These are phyloP conservation scores for Paracamarosporium sp. DNA, from an alignment of 2,329 filamentous ascomycete genomes.

Conservation along the genomic window DNA sequence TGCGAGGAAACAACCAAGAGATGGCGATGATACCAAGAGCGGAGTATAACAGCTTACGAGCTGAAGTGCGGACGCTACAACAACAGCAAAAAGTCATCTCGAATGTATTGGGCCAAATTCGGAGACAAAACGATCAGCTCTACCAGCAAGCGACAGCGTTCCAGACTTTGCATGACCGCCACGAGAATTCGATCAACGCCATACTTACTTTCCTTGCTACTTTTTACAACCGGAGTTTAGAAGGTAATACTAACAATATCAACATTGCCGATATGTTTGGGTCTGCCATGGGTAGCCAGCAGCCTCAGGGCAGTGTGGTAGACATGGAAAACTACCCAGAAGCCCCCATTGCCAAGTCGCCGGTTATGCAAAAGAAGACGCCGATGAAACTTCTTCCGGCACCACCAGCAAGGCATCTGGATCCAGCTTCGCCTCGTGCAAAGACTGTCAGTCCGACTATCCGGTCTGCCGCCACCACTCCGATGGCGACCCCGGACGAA, in stretches of 20 bases:
- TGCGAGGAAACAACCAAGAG: slow-evolving; percentile 45
- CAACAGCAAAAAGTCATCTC: slow-evolving; percentile 88
- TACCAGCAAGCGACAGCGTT: slow-evolving; percentile 89
- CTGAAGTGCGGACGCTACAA: slow-evolving; percentile 81
- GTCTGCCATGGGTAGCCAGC: slow-evolving; percentile 69
- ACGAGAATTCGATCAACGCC: slow-evolving; percentile 98
- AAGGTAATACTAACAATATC: slow-evolving; percentile 76
- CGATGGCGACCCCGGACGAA: slow-evolving; percentile 27
- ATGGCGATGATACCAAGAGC: slow-evolving; percentile 67
- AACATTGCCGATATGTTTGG: slow-evolving; percentile 87
- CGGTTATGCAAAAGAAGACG: slow-evolving; percentile 46
- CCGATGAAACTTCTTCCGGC: slow-evolving; percentile 47
- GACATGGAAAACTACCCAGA: slow-evolving; percentile 65
- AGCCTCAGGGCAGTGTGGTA: slow-evolving; percentile 65
- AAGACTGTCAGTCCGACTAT: slow-evolving; percentile 39
- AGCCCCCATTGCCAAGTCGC: slow-evolving; percentile 40
- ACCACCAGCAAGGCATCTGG: slow-evolving; percentile 28
- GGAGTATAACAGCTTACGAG: slow-evolving; percentile 78
- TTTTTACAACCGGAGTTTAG: slow-evolving; percentile 91
- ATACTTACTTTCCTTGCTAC: slow-evolving; percentile 96
- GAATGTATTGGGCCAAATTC: slow-evolving; percentile 78
- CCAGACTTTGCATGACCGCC: slow-evolving; percentile 90
- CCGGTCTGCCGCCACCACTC: slow-evolving; percentile 32
- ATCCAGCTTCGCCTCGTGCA: slow-evolving; percentile 34
- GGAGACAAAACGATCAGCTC: slow-evolving; percentile 84